Base-by-base conservation (phyloP, 139 green algal genomes). In the Yamagishiella unicocca region DNA sequence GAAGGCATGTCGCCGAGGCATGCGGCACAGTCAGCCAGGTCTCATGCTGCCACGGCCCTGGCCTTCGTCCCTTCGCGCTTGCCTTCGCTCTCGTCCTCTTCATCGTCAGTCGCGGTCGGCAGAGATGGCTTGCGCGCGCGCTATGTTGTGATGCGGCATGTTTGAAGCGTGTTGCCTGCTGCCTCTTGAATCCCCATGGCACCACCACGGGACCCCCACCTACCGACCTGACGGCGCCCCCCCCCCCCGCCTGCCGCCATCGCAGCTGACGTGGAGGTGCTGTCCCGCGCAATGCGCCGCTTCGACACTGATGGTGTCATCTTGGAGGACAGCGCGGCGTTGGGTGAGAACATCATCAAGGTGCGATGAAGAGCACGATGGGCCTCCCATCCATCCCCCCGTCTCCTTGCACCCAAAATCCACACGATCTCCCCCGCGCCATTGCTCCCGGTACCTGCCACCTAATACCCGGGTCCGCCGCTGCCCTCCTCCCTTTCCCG, bases 261-360 rank as follows among this genome's bases (percentile, higher is more conserved):
- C 25, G 0, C 77, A 75, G 70, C 84, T 21, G 82, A 88, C 6
- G 84, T 89, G n/a, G 70, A 83, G 71, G 22, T 89, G 29, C 45
- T 89, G 4, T 37, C 70, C 3, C 87, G 87, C 24, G 37, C 24
- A 31, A 90, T 90, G 87, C 71, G 79, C 14, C 33, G 68, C 8
- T 90, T 84, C 27, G 80, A 90, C 54, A 24, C 22, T 2, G 87
- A 90, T n/a, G 87, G 87, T 27, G 22, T 67, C 9, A 46, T 88
- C 9, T 8, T 83, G 25, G 53, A 71, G 24, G 71, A 88, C 1
- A 33, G 54, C 17, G 71, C 55, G 2, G n/a, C 61, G 4, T 5
- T 85, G 25, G 87, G 87, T 2, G 87, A 90, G 55, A 78, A 38
- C 2, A 53, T 84, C 53, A 90, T 90, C 61, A 88, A 87, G 81